Evolutionary conservation across 1,139 yeast genomes (phyloP).

Genomic region (Kurtzmaniella quercitrusa): DNA sequence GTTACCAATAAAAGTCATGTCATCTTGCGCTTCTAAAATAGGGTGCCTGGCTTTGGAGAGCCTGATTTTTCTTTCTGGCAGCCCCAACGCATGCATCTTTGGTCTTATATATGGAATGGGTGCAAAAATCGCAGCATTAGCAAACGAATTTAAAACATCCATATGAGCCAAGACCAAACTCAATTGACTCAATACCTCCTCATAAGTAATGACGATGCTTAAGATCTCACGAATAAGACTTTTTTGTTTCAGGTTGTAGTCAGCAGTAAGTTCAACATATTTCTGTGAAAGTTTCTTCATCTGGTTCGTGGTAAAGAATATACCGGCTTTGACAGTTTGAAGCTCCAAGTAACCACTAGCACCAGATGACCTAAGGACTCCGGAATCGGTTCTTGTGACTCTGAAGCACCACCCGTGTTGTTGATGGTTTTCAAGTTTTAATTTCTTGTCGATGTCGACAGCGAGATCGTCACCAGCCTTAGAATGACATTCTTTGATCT

Average conservation of each 20-base stretch:
- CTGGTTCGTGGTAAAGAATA: constrained; percentile 73
- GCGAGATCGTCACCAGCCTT: constrained; percentile 70
- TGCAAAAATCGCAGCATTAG: constrained; percentile 80
- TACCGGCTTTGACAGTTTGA: constrained; percentile 93
- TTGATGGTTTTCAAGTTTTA: constrained; percentile 83
- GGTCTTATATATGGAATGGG: constrained; percentile 82
- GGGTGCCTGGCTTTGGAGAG: constrained; percentile 86
- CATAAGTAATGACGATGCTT: constrained; percentile 73
- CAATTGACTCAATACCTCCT: constrained; percentile 68
- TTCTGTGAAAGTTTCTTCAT: constrained; percentile 59
- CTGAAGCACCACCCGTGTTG: constrained; percentile 93
- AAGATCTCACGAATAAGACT: constrained; percentile 80
- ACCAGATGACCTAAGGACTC: constrained; percentile 59
- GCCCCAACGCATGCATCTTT: constrained; percentile 45
- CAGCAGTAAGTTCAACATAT: constrained; percentile 54
- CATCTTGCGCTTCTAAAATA: constrained; percentile 88
- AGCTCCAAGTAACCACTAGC: constrained; percentile 65
- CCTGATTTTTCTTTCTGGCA: constrained; percentile 45
- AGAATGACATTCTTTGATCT: constrained; percentile 58
- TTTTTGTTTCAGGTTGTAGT: constrained; percentile 71
- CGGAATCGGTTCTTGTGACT: constrained; percentile 84
- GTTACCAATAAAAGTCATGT: constrained; percentile 80
- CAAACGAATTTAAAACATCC: constrained; percentile 83
- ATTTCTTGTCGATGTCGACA: constrained; percentile 80
- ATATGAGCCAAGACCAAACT: constrained; percentile 64